Evolutionary conservation across 108 stramenopile genomes (phyloP).

Genomic region (Nitzschia putrida): DNA sequence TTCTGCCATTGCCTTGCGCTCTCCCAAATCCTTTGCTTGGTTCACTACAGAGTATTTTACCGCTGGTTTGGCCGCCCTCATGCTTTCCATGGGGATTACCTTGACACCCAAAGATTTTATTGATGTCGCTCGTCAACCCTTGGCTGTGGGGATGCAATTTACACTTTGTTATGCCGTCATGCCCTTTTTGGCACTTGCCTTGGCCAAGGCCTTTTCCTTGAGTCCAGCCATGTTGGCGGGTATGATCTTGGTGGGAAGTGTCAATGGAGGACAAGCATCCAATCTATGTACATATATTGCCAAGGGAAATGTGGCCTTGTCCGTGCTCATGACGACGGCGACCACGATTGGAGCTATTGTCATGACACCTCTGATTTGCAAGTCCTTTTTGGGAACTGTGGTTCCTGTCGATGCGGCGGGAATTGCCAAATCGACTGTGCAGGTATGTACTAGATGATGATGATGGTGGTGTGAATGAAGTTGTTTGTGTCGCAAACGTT

Average conservation of each 20-base stretch:
- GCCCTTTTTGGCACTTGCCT: slow-evolving; percentile 83
- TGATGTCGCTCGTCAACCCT: slow-evolving; percentile 85
- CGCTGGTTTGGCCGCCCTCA: slow-evolving; percentile 86
- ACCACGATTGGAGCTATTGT: slow-evolving; percentile 97
- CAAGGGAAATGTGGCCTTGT: slow-evolving; percentile 94
- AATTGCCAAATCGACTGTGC: slow-evolving; percentile 92
- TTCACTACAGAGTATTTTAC: slow-evolving; percentile 97
- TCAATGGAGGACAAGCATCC: slow-evolving; percentile 97
- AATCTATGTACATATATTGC: slow-evolving; percentile 98
- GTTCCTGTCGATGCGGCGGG: slow-evolving; percentile 96
- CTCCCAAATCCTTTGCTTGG: slow-evolving; percentile 91
- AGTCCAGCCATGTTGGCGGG: slow-evolving; percentile 91
- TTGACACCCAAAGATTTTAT: slow-evolving; percentile 91
- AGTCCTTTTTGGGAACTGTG: slow-evolving; percentile 89
- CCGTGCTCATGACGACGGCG: slow-evolving; percentile 97
- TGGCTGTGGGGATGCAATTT: slow-evolving; percentile 91
- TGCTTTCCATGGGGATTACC: slow-evolving; percentile 99
- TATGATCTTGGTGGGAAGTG: slow-evolving; percentile 94
- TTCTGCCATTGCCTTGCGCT: slow-evolving; percentile 83
- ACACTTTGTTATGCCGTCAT: slow-evolving; percentile 94
- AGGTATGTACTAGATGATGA: slow-evolving; percentile 71
- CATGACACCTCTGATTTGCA: slow-evolving; percentile 97
- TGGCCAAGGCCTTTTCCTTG: slow-evolving; percentile 81
- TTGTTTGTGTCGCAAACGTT: no score
- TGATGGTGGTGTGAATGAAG: no score